Percentiles rank a stretch among this genome's conserved stretches.
Conservation (phyloP, 2,329 filamentous ascomycete genomes). For the Grosmannia clavigera region DNA sequence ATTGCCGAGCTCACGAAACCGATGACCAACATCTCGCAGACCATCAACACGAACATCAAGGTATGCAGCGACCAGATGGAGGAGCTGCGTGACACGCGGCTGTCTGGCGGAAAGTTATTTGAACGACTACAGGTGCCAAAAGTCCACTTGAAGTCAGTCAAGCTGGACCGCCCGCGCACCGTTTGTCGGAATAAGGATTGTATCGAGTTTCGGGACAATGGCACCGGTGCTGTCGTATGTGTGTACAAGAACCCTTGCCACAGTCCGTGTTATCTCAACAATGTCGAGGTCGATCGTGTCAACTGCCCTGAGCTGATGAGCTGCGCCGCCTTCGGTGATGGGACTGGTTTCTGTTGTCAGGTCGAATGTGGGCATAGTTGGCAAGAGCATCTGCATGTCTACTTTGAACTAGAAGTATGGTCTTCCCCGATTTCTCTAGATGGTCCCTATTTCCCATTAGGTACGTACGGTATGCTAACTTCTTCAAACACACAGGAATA, state of each 20-base stretch:
- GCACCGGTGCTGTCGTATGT: conserved; percentile 12
- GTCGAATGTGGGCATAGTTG: conserved; percentile 17
- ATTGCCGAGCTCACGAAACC: conserved; percentile 24
- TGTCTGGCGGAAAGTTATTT: conserved; percentile 17
- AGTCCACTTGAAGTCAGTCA: conserved; percentile 13
- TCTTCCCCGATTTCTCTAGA: neutral
- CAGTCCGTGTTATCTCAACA: conserved; percentile 16
- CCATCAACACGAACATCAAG: conserved; percentile 20
- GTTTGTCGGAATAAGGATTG: conserved; percentile 20
- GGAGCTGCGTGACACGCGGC: conserved; percentile 14
- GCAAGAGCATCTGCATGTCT: conserved; percentile 24
- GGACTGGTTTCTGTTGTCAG: conserved; percentile 15
- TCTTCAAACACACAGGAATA: neutral
- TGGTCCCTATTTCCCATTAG: neutral
- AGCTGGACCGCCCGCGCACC: conserved; percentile 18
- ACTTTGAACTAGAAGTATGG: conserved; percentile 17
- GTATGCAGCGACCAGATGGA: conserved; percentile 18
- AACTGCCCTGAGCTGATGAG: conserved; percentile 15
- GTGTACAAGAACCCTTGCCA: conserved; percentile 22
- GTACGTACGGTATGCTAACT: neutral
- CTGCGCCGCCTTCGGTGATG: conserved; percentile 16
- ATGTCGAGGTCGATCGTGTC: conserved; percentile 16
- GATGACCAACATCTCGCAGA: conserved; percentile 23
- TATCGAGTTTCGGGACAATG: conserved; percentile 16
- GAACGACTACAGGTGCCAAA: conserved; percentile 17